A percentile compares a stretch with the other conserved stretches of the same genome.
Conservation (phyloP, 2,329 filamentous ascomycete genomes). For the Stagonosporopsis chrysanthemi region DNA sequence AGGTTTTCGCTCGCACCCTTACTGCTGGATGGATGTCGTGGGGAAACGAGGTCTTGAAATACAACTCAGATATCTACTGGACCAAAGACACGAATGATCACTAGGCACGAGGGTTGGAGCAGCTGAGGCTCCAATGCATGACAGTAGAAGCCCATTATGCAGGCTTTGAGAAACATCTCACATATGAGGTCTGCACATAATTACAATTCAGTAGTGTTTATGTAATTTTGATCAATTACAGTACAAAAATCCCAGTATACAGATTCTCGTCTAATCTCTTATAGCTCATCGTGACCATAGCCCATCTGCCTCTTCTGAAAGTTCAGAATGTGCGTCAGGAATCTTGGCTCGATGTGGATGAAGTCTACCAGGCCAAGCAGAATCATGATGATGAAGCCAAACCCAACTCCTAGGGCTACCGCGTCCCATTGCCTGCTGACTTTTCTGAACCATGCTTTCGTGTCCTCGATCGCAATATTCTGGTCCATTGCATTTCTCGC, state of each 20-base stretch:
- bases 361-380: slow-evolving; percentile 26
- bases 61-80: slow-evolving; percentile 68
- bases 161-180: background rate
- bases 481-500: slow-evolving; percentile 59
- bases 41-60: slow-evolving; percentile 77
- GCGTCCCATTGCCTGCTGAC: slow-evolving; percentile 37
- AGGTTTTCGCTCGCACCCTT: slow-evolving; percentile 78
- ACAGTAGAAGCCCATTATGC: background rate
- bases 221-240: background rate
- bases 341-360: slow-evolving; percentile 26
- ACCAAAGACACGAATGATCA: background rate
- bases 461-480: slow-evolving; percentile 55
- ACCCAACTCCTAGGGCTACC: slow-evolving; percentile 26
- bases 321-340: slow-evolving; percentile 32
- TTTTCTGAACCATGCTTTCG: slow-evolving; percentile 36
- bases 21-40: slow-evolving; percentile 80
- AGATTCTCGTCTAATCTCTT: background rate
- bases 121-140: background rate
- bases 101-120: background rate
- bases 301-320: slow-evolving; percentile 37
- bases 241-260: background rate
- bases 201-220: background rate
- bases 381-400: slow-evolving; percentile 34
- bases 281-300: slow-evolving; percentile 9
- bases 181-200: background rate